Base-by-base conservation (phyloP, 1,139 yeast species). In the Kurtzmaniella quercitrusa region DNA sequence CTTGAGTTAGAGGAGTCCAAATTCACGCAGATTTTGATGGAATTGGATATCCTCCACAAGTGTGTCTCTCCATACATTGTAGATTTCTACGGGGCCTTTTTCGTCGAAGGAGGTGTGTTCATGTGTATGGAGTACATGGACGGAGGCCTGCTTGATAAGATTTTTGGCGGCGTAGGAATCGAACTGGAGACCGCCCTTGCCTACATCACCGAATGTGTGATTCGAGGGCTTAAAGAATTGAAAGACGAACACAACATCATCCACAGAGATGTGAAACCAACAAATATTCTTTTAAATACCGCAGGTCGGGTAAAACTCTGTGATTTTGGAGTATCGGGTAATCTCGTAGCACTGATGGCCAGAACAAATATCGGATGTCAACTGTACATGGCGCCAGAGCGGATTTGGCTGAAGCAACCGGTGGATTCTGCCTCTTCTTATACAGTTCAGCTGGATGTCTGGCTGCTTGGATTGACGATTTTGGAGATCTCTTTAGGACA, bases 111-210 rank as follows among this genome's bases (percentile, higher is more conserved):
- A 39, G 96, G 97, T 0, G 98, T 93, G 37, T 93, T 91, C 67
- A 90, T 94, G 87, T 93, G 98, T 66, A 93, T 93, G 79, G 99
- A 93, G 66, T 88, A 83, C 63, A 93, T 93, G 99, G 96, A 91
- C 63, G 98, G 97, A 42, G 97, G 97, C 0, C 89, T 96, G 0
- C 68, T 94, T 46, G 97, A 93, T 63, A 88, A 85, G 58, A 75
- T 93, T 19, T 93, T 90, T 63, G 83, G 80, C 25, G 66, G 66
- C 41, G 73, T 72, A 25, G 95, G 95, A n/a, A 76, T 90, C 19
- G 82, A 81, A 47, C 95, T 91, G 62, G 84, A 83, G 42, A 82
- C 84, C 44, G 73, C 69, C 44, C 63, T 93, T 47, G 96, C 96
- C 2, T 82, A 79, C 54, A 85, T 91, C 41, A 80, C 96, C 2